Evolutionary conservation across 352 stramenopile genomes (phyloP).

Genomic region (Globisporangium nunn): DNA sequence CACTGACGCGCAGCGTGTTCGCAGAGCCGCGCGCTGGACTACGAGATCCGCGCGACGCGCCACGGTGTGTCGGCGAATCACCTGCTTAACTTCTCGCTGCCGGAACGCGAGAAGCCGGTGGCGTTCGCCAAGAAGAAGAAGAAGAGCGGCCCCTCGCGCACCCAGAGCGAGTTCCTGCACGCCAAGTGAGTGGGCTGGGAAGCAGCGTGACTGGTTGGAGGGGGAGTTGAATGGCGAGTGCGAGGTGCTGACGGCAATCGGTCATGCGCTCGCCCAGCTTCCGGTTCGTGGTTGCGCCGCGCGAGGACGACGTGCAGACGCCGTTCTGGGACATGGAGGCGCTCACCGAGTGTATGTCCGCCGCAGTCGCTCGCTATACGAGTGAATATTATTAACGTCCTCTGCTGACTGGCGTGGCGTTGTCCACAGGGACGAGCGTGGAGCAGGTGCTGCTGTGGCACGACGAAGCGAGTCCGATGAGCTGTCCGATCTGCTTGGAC

Average conservation of each 20-base stretch:
- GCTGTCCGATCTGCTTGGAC: slow-evolving; percentile 80
- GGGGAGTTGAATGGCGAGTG: too few relatives aligned
- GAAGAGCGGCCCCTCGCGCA: slow-evolving; percentile 52
- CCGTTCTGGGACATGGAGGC: slow-evolving; percentile 68
- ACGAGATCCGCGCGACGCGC: slow-evolving; percentile 47
- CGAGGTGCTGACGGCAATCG: neutral
- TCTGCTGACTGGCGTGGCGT: too few relatives aligned
- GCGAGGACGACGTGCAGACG: slow-evolving; percentile 33
- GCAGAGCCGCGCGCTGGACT: slow-evolving; percentile 49
- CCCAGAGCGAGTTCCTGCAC: slow-evolving; percentile 80
- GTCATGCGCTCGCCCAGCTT: slow-evolving; percentile 32
- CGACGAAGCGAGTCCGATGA: slow-evolving; percentile 42
- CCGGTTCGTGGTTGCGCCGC: slow-evolving; percentile 70
- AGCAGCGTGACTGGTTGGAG: neutral
- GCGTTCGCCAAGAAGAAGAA: slow-evolving; percentile 46
- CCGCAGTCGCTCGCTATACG: too few relatives aligned
- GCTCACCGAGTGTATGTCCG: slow-evolving; percentile 73
- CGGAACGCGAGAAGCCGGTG: slow-evolving; percentile 51
- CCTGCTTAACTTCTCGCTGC: slow-evolving; percentile 78
- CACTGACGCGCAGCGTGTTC: neutral
- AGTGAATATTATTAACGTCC: too few relatives aligned
- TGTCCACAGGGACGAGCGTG: slow-evolving; percentile 65
- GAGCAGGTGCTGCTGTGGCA: slow-evolving; percentile 80
- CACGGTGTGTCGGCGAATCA: slow-evolving; percentile 76
- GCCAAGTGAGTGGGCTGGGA: slow-evolving; percentile 50